Percentiles rank a stretch among this genome's conserved stretches.
Evolutionary conservation across 345 rosid species (phyloP).

Genomic region (Microthlaspi erraticum): DNA sequence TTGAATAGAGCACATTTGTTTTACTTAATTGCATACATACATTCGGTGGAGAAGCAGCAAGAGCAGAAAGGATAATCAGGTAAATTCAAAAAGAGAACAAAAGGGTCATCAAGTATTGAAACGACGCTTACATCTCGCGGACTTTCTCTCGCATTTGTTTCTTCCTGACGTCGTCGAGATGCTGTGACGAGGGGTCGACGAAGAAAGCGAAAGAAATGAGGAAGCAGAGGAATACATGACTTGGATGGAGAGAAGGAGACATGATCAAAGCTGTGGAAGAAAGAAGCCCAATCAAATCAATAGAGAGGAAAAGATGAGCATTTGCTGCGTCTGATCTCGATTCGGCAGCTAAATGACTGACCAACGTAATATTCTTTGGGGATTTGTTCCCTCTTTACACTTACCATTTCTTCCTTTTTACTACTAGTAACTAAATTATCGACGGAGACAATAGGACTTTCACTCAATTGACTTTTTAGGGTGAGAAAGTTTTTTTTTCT

Average conservation of each 20-base stretch:
- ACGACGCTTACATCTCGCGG: constrained; percentile 69
- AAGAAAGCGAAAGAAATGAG: constrained; percentile 47
- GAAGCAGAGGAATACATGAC: constrained; percentile 50
- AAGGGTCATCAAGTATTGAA: constrained; percentile 10
- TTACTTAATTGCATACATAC: not conserved
- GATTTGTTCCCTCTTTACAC: constrained; percentile 11
- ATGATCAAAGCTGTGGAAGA: constrained; percentile 15
- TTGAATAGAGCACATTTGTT: not conserved
- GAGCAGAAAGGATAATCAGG: not conserved
- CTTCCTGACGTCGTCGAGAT: constrained; percentile 59
- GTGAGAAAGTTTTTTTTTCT: not conserved
- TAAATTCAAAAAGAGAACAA: not conserved
- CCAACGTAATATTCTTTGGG: constrained; percentile 7
- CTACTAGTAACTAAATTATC: not conserved
- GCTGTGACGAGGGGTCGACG: constrained; percentile 50
- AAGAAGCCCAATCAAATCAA: constrained; percentile 25
- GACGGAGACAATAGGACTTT: not conserved
- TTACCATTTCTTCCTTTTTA: constrained; percentile 27
- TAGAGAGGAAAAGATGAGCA: not conserved
- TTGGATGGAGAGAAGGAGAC: constrained; percentile 19
- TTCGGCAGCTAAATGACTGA: constrained; percentile 14
- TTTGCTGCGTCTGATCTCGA: constrained; percentile 28
- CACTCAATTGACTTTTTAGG: constrained; percentile 19
- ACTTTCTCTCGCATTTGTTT: constrained; percentile 77
- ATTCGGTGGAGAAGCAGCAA: constrained; percentile 6